Conservation (phyloP, 352 stramenopile genomes). For the Pythium graminicola region DNA sequence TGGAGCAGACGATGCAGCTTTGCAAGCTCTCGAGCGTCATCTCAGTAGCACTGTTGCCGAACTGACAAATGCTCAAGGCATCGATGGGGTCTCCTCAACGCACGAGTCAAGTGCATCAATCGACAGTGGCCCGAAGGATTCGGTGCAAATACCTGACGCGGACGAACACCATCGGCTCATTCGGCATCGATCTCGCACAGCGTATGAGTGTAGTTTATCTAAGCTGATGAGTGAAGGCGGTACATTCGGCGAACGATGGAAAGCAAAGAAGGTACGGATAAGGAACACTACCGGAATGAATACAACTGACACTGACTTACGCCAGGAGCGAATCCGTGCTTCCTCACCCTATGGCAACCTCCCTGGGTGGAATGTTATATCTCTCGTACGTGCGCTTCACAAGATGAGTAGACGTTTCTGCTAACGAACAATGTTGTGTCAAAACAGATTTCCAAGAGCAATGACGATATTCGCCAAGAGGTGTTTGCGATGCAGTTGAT, state of each 20-base stretch:
- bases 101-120: background rate
- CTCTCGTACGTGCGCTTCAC: constrained; percentile 66
- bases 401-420: too few relatives aligned
- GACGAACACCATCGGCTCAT: constrained; percentile 36
- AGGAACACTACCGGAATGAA: background rate
- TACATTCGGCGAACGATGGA: constrained; percentile 92
- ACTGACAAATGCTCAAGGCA: background rate
- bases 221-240: constrained; percentile 52
- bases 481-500: constrained; percentile 97
- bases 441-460: too few relatives aligned
- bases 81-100: background rate
- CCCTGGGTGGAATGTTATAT: constrained; percentile 90
- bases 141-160: background rate
- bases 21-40: constrained; percentile 19
- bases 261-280: constrained; percentile 81
- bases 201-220: constrained; percentile 60
- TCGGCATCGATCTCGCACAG: constrained; percentile 45
- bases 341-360: constrained; percentile 80
- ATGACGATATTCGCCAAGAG: constrained; percentile 97
- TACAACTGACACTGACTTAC: background rate
- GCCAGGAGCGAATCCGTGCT: constrained; percentile 71
- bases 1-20: constrained; percentile 6
- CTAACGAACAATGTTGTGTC: too few relatives aligned
- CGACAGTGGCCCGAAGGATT: background rate
- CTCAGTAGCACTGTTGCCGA: constrained; percentile 7